phyloP scores from a whole-genome alignment of 1,284 basidiomycete genomes.

The Trametes versicolor region DNA sequence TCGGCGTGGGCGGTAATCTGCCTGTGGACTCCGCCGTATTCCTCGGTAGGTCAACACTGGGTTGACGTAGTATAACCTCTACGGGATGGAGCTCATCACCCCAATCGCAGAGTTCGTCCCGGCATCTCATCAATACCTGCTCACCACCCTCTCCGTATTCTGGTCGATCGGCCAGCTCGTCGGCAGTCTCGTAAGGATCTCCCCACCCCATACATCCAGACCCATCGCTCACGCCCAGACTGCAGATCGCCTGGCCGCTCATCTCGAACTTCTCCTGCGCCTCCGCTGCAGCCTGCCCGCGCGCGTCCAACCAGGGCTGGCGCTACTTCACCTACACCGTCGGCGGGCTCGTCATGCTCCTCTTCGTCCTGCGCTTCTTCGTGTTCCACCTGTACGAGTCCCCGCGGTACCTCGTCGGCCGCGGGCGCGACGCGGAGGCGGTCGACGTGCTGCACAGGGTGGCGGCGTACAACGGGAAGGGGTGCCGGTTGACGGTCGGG shows the following conservation, averaged over 20 bases:
- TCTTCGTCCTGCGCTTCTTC: constrained; percentile 75
- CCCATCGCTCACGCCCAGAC: constrained; percentile 40
- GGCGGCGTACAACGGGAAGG: constrained; percentile 72
- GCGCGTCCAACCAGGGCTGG: constrained; percentile 70
- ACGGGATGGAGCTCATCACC: constrained; percentile 33
- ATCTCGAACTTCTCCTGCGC: constrained; percentile 67
- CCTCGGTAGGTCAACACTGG: constrained; percentile 57
- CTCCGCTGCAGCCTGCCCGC: constrained; percentile 49
- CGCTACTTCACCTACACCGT: constrained; percentile 70
- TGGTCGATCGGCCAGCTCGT: constrained; percentile 73
- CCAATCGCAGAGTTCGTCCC: constrained; percentile 64
- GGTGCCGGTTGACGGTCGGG: constrained; percentile 54
- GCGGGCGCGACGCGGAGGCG: constrained; percentile 74
- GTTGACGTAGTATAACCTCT: too few relatives aligned
- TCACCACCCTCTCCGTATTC: constrained; percentile 70
- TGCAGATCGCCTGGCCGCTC: constrained; percentile 62
- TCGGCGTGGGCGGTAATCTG: constrained; percentile 77
- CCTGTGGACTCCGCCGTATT: constrained; percentile 85
- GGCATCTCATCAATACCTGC: constrained; percentile 65
- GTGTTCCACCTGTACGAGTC: constrained; percentile 77
- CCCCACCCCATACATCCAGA: constrained; percentile 64
- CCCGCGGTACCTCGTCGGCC: constrained; percentile 77
- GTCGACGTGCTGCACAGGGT: constrained; percentile 73
- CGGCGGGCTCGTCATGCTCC: constrained; percentile 66
- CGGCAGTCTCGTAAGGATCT: constrained; percentile 60